These are phyloP conservation scores for Exophiala phaeomuriformis DNA, from an alignment of 2,329 filamentous ascomycete species.

Conservation along the genomic window DNA sequence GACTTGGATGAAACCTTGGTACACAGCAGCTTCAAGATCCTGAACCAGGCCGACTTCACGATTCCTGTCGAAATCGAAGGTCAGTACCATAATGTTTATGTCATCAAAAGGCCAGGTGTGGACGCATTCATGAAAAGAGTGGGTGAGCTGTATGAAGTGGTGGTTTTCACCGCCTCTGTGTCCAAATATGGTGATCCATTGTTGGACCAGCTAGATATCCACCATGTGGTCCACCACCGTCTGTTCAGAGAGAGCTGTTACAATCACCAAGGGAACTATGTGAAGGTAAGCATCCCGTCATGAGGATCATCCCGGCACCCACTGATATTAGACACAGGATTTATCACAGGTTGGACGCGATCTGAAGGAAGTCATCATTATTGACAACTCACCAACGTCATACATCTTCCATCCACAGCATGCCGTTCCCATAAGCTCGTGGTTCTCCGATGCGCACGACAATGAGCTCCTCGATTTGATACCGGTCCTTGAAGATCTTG, in stretches of 20 bases:
- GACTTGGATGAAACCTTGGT: slow-evolving; percentile 96
- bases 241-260: slow-evolving; percentile 98
- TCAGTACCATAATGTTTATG: slow-evolving; percentile 98
- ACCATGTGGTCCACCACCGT: slow-evolving; percentile 90
- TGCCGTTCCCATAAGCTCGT: slow-evolving; percentile 97
- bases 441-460: slow-evolving; percentile 99
- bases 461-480: slow-evolving; percentile 97
- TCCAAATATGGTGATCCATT: slow-evolving; percentile 98
- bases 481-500: slow-evolving; percentile 94
- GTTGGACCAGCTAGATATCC: slow-evolving; percentile 92
- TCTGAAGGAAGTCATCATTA: slow-evolving; percentile 96
- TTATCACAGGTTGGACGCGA: slow-evolving; percentile 94
- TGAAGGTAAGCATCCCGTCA: slow-evolving; percentile 54
- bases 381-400: slow-evolving; percentile 97
- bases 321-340: slow-evolving; percentile 47
- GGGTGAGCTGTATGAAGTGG: slow-evolving; percentile 94
- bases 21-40: slow-evolving; percentile 98
- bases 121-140: slow-evolving; percentile 99
- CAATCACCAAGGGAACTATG: slow-evolving; percentile 98
- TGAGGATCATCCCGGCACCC: not conserved
- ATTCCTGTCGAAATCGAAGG: slow-evolving; percentile 98
- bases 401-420: slow-evolving; percentile 99
- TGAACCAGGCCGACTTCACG: slow-evolving; percentile 97
- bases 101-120: slow-evolving; percentile 97
- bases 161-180: slow-evolving; percentile 96